Base-by-base conservation (phyloP, 306 rosid genomes). In the Echinosophora koreensis region DNA sequence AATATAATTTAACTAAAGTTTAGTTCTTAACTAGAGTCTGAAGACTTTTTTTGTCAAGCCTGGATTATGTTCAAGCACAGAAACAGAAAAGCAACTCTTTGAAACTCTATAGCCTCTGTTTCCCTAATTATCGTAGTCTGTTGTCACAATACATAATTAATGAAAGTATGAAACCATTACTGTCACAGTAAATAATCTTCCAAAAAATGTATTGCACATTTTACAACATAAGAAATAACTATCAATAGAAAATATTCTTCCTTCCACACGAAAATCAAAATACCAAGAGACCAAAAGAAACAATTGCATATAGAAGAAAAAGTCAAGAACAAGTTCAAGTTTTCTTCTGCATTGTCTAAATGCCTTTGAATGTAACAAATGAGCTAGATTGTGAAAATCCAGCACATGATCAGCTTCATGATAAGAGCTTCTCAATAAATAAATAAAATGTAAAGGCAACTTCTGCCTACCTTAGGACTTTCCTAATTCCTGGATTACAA, bases 171-270 rank as follows among this genome's bases (percentile, higher is more conserved):
- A 17, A 16, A 15, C 11, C 11, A 54, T 54, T 54, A 6, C 4
- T 5, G 6, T 15, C 27, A 18, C 4, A 18, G 37, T 18, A 28
- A 47, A 68, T 49, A 69, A 52, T 5, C 39, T 52, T 52, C 35
- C 6, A 70, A 1, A 69, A 69, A 69, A 50, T 15, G 3, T 16
- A 69, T 34, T 50, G 8, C 75, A 69, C 30, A 50, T 28, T 35
- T 49, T 27, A 14, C 42, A 50, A 34, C 9, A 2, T 8, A 9
- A 69, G 17, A 50, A 38, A 56, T 56, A 5, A 56, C 6, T 71
- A 28, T 34, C 47, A 52, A 16, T 6, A 70, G 46, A 55, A 39
- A 70, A 69, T 1, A 71, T 39, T 27, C 5, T 7, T 57, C 12
- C 11, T 1, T 42, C 64, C 17, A 22, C 34, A 8, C 30, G 4